Conservation (phyloP, 495 filamentous ascomycete species). For the Tuber umbilicatum region DNA sequence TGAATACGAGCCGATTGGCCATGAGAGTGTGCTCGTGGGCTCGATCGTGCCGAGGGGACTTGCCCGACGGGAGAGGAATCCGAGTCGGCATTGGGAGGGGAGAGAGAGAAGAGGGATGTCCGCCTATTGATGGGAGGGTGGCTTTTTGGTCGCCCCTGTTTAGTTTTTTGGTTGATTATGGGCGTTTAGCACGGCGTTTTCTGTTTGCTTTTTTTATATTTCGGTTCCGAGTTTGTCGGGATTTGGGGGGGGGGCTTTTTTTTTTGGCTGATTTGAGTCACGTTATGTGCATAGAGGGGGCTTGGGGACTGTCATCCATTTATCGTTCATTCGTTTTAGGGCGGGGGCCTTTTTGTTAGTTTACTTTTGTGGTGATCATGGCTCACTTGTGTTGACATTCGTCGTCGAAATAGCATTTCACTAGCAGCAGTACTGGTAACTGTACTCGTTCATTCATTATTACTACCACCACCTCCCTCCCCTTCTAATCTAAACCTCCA, state of each 20-base stretch:
- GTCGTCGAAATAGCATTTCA: neutral
- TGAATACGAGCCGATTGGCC: slow-evolving; percentile 41
- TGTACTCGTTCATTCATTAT: neutral
- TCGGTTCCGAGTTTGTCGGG: slow-evolving; percentile 12
- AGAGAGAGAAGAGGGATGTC: slow-evolving; percentile 9
- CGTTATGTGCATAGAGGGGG: neutral
- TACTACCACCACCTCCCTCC: neutral
- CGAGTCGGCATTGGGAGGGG: slow-evolving; percentile 29
- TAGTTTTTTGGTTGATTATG: neutral
- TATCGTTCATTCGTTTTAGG: slow-evolving; percentile 8
- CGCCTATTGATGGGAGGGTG: slow-evolving; percentile 2
- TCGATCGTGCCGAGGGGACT: slow-evolving; percentile 20
- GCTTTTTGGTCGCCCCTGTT: neutral
- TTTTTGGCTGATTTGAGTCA: neutral
- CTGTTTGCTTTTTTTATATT: slow-evolving; percentile 11
- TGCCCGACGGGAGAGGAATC: slow-evolving; percentile 15
- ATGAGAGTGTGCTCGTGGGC: slow-evolving; percentile 34
- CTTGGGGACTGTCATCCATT: neutral
- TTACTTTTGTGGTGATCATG: neutral
- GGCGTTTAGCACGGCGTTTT: slow-evolving; percentile 14
- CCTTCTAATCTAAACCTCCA: neutral
- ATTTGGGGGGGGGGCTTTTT: neutral
- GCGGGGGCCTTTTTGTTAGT: neutral
- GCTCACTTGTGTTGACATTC: neutral
- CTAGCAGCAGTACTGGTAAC: neutral